phyloP scores from a whole-genome alignment of 2,329 filamentous ascomycete genomes.

The Calcarisporium arbuscula region DNA sequence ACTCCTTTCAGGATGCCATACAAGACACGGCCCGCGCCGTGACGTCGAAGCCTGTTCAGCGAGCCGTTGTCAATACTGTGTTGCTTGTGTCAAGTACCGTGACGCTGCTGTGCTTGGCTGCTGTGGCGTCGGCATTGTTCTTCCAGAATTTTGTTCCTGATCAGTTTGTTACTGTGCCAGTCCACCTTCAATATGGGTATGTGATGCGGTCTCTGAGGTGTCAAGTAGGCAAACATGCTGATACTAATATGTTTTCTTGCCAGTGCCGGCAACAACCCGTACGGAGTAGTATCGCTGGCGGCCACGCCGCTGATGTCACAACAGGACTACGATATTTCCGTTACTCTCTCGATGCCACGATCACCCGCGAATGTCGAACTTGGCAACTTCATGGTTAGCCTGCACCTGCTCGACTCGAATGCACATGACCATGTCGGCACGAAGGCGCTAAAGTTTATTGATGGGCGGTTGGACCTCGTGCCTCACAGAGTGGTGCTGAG shows the following conservation, averaged over 20 bases:
- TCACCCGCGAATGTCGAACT: constrained; percentile 67
- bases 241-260: background rate
- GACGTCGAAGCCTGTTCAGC: constrained; percentile 46
- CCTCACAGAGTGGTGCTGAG: constrained; percentile 43
- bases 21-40: constrained; percentile 29
- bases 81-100: constrained; percentile 37
- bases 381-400: constrained; percentile 92
- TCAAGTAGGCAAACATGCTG: background rate
- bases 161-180: constrained; percentile 43
- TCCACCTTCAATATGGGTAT: constrained; percentile 55
- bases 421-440: constrained; percentile 15
- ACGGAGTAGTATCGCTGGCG: constrained; percentile 42
- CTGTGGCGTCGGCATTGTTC: constrained; percentile 44
- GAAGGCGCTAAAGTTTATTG: constrained; percentile 22
- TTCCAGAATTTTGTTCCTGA: constrained; percentile 53
- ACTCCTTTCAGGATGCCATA: constrained; percentile 30
- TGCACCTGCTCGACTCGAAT: constrained; percentile 56
- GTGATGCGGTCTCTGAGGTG: constrained; percentile 10
- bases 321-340: constrained; percentile 79
- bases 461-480: constrained; percentile 28
- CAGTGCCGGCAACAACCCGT: constrained; percentile 46
- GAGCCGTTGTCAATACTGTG: constrained; percentile 39
- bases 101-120: constrained; percentile 40
- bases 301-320: constrained; percentile 52
- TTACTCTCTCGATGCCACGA: constrained; percentile 70